Base-by-base conservation (phyloP, 805 yeast species). In the Yamadazyma kitorensis region DNA sequence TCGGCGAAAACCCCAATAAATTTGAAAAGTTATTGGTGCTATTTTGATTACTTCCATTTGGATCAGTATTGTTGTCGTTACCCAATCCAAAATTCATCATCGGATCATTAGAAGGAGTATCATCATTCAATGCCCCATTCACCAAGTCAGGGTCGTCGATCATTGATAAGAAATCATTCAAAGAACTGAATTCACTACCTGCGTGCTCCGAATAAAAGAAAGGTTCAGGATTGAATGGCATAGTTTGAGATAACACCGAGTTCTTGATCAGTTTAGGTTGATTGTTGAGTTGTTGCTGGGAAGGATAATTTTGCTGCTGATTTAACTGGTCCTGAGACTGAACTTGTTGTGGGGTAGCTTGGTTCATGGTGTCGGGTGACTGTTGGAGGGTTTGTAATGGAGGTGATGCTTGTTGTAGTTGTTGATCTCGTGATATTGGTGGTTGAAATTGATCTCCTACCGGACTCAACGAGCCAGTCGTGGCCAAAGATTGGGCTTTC, bases 171-270 rank as follows among this genome's bases (percentile, higher is more conserved):
- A 89, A 89, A 53, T 89, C 96, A 39, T 87, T 87, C 45, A 89
- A 66, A 1, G 96, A 87, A 42, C 87, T 80, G 52, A 89, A 88
- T 59, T 89, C 97, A 14, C 93, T 81, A 2, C 95, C 95, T 0
- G 93, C 95, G 54, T 88, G 94, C 49, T 88, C 96, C 0, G 95
- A 84, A 43, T 78, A 82, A 61, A 88, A 88, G 38, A 83, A 76
- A 0, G 95, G 93, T 43, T 80, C 85, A 39, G 80, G 86, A 46
- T 73, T 53, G 55, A 62, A 68, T 4, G 68, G 63, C 35, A 64
- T 51, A 1, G 70, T 59, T 41, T 67, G 72, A 4, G 68, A 53
- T 29, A 67, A 48, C 3, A 62, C 64, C 4, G 63, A 49, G 32
- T 47, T 55, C 15, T 36, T 41, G 27, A 43, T 25, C 8, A 39